Percentiles rank a stretch among this genome's conserved stretches.
These are phyloP conservation scores for Anacardium occidentale DNA, from an alignment of 345 rosid species.

Conservation along the genomic window DNA sequence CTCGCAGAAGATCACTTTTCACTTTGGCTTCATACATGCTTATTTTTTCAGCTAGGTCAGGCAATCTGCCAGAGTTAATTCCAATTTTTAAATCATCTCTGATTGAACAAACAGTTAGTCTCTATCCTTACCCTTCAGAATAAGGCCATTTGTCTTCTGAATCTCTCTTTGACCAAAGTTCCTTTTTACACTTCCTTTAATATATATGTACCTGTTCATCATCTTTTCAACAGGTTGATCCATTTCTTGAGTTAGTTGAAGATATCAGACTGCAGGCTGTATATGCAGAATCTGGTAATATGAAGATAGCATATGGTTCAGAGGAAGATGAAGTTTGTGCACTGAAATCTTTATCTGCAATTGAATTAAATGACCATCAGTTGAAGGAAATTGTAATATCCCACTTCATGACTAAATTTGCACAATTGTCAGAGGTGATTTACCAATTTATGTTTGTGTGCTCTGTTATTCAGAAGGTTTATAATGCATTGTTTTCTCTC, in stretches of 20 bases:
- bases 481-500: neutral
- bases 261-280: constrained; percentile 61
- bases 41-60: constrained; percentile 77
- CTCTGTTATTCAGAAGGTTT: neutral
- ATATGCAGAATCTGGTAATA: constrained; percentile 33
- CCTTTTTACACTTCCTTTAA: constrained; percentile 9
- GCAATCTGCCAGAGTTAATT: constrained; percentile 64
- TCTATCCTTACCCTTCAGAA: constrained; percentile 14
- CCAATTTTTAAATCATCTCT: constrained; percentile 63
- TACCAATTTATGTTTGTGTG: constrained; percentile 15
- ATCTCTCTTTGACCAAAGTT: neutral
- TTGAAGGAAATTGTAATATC: constrained; percentile 63
- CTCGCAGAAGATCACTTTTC: constrained; percentile 78
- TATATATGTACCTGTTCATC: constrained; percentile 18
- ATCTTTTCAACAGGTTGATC: constrained; percentile 64
- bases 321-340: constrained; percentile 65
- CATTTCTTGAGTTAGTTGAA: constrained; percentile 60
- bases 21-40: constrained; percentile 90
- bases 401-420: constrained; percentile 48
- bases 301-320: constrained; percentile 50
- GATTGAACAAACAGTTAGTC: constrained; percentile 59
- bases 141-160: constrained; percentile 9
- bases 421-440: constrained; percentile 67
- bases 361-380: constrained; percentile 46
- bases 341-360: constrained; percentile 39